phyloP scores from a whole-genome alignment of 495 filamentous ascomycete species.

The Acidiella bohemica region DNA sequence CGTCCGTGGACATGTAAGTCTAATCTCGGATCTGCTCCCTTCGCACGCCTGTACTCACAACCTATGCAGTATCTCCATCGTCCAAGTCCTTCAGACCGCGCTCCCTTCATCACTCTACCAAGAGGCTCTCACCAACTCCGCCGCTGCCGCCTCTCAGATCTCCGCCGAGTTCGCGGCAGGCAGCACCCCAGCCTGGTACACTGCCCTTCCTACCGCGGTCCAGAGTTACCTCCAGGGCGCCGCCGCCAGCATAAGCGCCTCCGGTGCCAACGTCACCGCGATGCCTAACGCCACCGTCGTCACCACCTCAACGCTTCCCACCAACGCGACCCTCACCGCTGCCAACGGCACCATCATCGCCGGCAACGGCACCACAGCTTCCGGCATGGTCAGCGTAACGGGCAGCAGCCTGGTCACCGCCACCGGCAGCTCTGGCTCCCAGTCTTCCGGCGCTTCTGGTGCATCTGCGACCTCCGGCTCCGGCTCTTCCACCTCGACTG shows the following conservation, averaged over 20 bases:
- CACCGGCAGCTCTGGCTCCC: conserved; percentile 4
- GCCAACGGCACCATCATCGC: conserved; percentile 8
- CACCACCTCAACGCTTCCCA: neutral
- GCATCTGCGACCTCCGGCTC: no score
- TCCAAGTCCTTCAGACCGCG: conserved; percentile 12
- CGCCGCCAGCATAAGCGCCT: conserved; percentile 8
- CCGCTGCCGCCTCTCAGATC: conserved; percentile 13
- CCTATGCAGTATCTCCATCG: conserved; percentile 5
- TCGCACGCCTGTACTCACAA: no score
- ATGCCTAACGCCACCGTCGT: conserved; percentile 4
- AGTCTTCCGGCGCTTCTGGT: conserved; percentile 3
- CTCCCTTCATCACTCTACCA: conserved; percentile 14
- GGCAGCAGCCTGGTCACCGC: conserved; percentile 4
- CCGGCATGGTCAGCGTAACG: neutral
- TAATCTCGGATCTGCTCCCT: no score
- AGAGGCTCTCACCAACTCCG: conserved; percentile 14
- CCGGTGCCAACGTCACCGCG: conserved; percentile 5
- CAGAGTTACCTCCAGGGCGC: conserved; percentile 18
- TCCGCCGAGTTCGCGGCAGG: conserved; percentile 18
- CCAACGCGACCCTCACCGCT: conserved; percentile 2
- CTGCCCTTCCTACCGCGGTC: conserved; percentile 16
- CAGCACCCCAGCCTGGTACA: conserved; percentile 22
- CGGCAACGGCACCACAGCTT: neutral
- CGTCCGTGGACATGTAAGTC: conserved; percentile 7
- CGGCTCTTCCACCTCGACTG: conserved; percentile 20